phyloP scores from a whole-genome alignment of 2,329 filamentous ascomycete genomes.

The Neospermospora avenae region DNA sequence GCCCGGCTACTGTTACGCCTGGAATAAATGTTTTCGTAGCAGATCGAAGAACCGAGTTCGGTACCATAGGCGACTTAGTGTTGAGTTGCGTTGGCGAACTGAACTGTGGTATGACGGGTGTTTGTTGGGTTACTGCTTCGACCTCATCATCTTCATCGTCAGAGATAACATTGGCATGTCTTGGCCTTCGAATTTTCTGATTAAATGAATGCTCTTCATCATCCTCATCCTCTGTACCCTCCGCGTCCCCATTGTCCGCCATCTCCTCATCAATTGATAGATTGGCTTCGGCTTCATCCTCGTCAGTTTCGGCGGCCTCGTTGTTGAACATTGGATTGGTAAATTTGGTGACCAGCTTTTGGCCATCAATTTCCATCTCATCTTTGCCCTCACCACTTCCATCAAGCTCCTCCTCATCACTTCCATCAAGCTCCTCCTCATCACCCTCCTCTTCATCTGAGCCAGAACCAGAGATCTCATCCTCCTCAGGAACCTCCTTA shows the following conservation, averaged over 20 bases:
- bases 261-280: slow-evolving; percentile 33
- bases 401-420: slow-evolving; percentile 37
- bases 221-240: slow-evolving; percentile 32
- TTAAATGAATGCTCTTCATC: slow-evolving; percentile 21
- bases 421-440: slow-evolving; percentile 38
- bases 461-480: slow-evolving; percentile 40
- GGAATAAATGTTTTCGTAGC: slow-evolving; percentile 69
- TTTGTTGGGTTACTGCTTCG: slow-evolving; percentile 19
- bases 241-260: slow-evolving; percentile 26
- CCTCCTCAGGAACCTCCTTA: slow-evolving; percentile 40
- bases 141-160: slow-evolving; percentile 46
- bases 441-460: slow-evolving; percentile 39
- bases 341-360: slow-evolving; percentile 36
- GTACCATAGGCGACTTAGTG: slow-evolving; percentile 47
- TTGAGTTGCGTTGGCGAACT: slow-evolving; percentile 36
- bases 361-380: slow-evolving; percentile 42
- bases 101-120: slow-evolving; percentile 19
- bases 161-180: slow-evolving; percentile 35
- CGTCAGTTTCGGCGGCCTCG: slow-evolving; percentile 40
- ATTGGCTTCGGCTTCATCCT: slow-evolving; percentile 33
- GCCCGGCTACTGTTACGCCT: slow-evolving; percentile 57
- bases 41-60: slow-evolving; percentile 64
- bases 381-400: slow-evolving; percentile 42
- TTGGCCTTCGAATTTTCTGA: slow-evolving; percentile 18
- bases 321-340: slow-evolving; percentile 31